Base-by-base conservation (phyloP, 345 rosid species). In the Turnera subulata region DNA sequence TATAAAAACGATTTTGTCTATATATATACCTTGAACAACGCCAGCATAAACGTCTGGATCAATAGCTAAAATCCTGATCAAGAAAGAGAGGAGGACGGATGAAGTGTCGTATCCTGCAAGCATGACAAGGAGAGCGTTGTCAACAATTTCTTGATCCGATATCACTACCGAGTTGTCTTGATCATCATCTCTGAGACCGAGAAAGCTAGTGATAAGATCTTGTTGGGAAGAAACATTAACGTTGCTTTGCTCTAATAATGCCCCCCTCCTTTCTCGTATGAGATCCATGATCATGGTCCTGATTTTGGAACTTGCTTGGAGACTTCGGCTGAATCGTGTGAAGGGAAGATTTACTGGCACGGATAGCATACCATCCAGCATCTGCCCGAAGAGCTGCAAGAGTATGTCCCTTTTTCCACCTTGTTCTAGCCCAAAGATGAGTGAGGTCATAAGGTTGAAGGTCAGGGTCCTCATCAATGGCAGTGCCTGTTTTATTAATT, bases 381-480 rank as follows among this genome's bases (percentile, higher is more conserved):
- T 43, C 6, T 61, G 18, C 7, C 58, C 22, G 35, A 76, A 70
- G 14, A 12, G 55, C 5, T 51, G 12, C 23, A 48, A 33, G 11
- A 72, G 60, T 19, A 13, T 14, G 1, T 67, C 68, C 53, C 40
- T 63, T 53, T n/a, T 61, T 4, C 40, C 55, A 37, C 68, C 69
- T 53, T 29, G 39, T 35, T 67, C 74, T 12, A 73, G 9, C 39
- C 83, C 74, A 23, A 75, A 45, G 22, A 74, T 39, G 5, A 68
- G 56, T 0, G 65, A 50, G 61, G 65, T 61, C 52, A 75, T 62
- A 1, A 69, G 39, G 71, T 64, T 66, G 61, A 75, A 78, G 21
- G 80, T 68, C 8, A 78, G 71, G 9, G 11, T 61, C 73, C 75
- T 73, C 74, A 66, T 73, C 60, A 63, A 44, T 44, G 68, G 67